These are phyloP conservation scores for Mycosphaerella arachidis DNA, from an alignment of 2,329 filamentous ascomycete species.

Conservation along the genomic window DNA sequence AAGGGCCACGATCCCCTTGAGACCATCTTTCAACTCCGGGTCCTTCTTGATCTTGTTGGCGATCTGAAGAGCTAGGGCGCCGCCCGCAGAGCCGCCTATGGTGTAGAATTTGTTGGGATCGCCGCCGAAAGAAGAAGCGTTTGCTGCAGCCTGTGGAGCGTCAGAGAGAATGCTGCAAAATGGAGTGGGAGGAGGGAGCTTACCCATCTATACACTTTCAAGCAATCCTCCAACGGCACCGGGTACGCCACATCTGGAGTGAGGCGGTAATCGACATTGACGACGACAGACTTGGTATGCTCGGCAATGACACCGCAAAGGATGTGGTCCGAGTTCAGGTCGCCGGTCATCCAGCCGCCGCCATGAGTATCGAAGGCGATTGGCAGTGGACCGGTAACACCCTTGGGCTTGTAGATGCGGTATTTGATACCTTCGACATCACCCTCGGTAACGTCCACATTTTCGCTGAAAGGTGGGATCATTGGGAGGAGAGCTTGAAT, in stretches of 20 bases:
- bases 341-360: conserved; percentile 26
- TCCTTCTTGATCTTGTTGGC: conserved; percentile 22
- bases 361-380: conserved; percentile 22
- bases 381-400: conserved; percentile 15
- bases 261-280: conserved; percentile 43
- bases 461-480: conserved; percentile 18
- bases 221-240: conserved; percentile 39
- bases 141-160: conserved; percentile 17
- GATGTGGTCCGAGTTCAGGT: conserved; percentile 22
- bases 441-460: conserved; percentile 20
- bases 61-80: conserved; percentile 20
- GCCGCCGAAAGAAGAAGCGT: conserved; percentile 22
- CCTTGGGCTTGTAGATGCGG: conserved; percentile 23
- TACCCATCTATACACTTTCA: conserved; percentile 38
- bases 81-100: conserved; percentile 29
- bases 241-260: conserved; percentile 46
- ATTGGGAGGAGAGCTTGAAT: conserved; percentile 15
- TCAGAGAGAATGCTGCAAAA: not conserved
- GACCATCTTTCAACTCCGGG: conserved; percentile 36
- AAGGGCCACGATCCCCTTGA: conserved; percentile 33
- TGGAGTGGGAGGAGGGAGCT: not conserved
- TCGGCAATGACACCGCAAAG: conserved; percentile 22
- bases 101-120: conserved; percentile 22
- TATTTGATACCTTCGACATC: conserved; percentile 23
- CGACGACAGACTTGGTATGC: conserved; percentile 21